Evolutionary conservation across 2,329 filamentous ascomycete genomes (phyloP).

Genomic region (Westerdykella sp.): DNA sequence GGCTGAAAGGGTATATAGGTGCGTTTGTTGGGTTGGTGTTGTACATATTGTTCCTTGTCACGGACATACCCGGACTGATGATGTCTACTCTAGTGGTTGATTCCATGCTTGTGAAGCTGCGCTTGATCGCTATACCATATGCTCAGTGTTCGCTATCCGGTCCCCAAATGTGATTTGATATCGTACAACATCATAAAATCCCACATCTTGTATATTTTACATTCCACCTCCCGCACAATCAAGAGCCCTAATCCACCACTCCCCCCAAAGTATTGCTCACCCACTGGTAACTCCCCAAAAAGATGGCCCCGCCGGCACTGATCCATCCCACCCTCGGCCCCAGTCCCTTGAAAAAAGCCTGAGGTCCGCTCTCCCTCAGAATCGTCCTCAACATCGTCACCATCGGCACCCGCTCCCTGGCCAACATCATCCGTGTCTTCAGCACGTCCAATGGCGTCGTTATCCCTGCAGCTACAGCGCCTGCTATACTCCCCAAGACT

Average conservation of each 20-base stretch:
- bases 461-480: conserved; percentile 75
- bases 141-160: too few relatives aligned
- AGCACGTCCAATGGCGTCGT: conserved; percentile 94
- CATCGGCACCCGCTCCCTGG: conserved; percentile 59
- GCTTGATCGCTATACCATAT: neutral
- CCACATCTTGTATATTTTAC: neutral
- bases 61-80: too few relatives aligned
- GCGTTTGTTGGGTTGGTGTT: neutral
- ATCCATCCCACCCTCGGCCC: conserved; percentile 92
- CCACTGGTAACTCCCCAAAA: conserved; percentile 90
- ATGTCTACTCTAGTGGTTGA: neutral
- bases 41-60: neutral
- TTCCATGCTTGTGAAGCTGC: neutral
- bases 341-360: conserved; percentile 67
- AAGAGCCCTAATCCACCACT: conserved; percentile 11
- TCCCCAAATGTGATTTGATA: neutral
- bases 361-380: conserved; percentile 55
- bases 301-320: conserved; percentile 86
- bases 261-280: conserved; percentile 66
- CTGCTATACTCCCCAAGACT: conserved; percentile 74
- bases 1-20: neutral
- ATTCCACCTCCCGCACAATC: neutral
- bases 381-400: conserved; percentile 58
- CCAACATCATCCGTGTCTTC: conserved; percentile 95
- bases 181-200: neutral